Evolutionary conservation across 2,329 filamentous ascomycete species (phyloP).

Genomic region (Pyrenochaeta sp.): DNA sequence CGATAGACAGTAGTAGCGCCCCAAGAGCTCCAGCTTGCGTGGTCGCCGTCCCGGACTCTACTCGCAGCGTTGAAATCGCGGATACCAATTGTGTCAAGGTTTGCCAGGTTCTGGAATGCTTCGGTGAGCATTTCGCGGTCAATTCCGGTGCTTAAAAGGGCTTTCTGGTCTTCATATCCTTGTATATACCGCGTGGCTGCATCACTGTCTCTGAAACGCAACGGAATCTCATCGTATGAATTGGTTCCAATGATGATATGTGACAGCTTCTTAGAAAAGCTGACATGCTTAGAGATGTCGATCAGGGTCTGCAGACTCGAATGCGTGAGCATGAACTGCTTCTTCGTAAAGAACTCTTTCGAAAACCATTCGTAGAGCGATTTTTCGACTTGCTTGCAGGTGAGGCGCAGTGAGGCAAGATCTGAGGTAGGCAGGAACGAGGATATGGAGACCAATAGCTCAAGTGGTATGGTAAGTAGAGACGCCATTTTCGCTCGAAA

Average conservation of each 20-base stretch:
- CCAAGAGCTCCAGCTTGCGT: constrained; percentile 63
- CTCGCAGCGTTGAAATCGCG: constrained; percentile 64
- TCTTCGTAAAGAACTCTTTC: constrained; percentile 70
- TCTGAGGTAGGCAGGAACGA: constrained; percentile 63
- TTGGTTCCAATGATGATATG: constrained; percentile 62
- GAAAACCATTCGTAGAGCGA: constrained; percentile 65
- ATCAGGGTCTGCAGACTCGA: constrained; percentile 64
- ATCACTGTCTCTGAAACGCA: constrained; percentile 22
- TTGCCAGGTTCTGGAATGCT: constrained; percentile 64
- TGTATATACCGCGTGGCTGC: constrained; percentile 25
- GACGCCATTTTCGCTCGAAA: constrained; percentile 24
- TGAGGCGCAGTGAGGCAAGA: constrained; percentile 63
- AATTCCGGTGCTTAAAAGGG: constrained; percentile 53
- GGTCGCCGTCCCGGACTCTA: constrained; percentile 59
- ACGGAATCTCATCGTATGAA: constrained; percentile 25
- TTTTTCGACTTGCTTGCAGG: constrained; percentile 64
- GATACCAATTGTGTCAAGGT: constrained; percentile 65
- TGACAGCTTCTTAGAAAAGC: constrained; percentile 52
- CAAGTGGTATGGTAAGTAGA: constrained; percentile 59
- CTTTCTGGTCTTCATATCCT: constrained; percentile 31
- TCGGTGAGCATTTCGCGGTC: constrained; percentile 64
- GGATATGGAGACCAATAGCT: constrained; percentile 65
- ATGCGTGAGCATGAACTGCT: constrained; percentile 70
- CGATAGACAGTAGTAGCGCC: constrained; percentile 54
- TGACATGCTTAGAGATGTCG: constrained; percentile 52